Evolutionary conservation across 75 land plant species (phyloP).

Genomic region (Pinus taeda): DNA sequence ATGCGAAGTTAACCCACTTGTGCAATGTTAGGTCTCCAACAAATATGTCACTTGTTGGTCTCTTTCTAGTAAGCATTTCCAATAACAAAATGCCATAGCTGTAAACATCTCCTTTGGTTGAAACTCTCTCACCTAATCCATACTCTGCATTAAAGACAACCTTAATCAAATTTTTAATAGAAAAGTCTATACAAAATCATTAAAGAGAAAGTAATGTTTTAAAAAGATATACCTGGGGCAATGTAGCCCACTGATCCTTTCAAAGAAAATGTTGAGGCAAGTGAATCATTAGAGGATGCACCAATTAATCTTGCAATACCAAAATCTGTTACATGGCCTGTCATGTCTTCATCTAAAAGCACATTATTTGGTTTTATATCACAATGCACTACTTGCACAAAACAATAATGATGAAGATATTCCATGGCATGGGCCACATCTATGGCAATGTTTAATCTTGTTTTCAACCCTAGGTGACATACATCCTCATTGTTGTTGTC

Average conservation of each 20-base stretch:
- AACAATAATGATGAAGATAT: constrained; percentile 34
- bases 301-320: constrained; percentile 23
- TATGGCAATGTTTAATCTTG: constrained; percentile 15
- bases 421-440: constrained; percentile 29
- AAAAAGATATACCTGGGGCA: constrained; percentile 30
- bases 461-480: neutral
- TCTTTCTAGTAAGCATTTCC: constrained; percentile 1
- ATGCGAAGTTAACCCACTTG: neutral
- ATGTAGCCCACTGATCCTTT: constrained; percentile 38
- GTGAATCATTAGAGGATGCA: neutral
- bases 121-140: neutral
- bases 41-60: constrained; percentile 8
- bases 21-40: neutral
- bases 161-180: neutral
- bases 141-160: constrained; percentile 5
- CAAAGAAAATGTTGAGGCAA: neutral
- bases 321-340: constrained; percentile 30
- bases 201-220: neutral
- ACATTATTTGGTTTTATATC: constrained; percentile 44
- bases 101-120: constrained; percentile 12
- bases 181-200: neutral
- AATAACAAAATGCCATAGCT: constrained; percentile 6
- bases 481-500: no score
- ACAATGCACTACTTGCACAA: constrained; percentile 24
- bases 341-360: constrained; percentile 34